Evolutionary conservation across 2,329 filamentous ascomycete genomes (phyloP).

Genomic region (Hypoxylon sp.): DNA sequence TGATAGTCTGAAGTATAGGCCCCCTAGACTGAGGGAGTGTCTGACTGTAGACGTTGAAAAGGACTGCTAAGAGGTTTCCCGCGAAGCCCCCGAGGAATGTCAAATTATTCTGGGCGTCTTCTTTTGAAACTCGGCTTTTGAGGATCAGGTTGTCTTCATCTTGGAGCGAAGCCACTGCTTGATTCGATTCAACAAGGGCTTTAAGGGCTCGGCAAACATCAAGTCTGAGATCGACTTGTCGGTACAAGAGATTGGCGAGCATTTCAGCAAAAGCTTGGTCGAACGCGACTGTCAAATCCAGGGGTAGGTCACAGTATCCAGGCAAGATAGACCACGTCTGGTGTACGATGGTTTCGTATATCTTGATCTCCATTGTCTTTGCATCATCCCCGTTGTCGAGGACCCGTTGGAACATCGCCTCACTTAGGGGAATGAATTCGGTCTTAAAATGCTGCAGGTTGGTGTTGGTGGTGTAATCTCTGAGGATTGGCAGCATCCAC

Average conservation of each 20-base stretch:
- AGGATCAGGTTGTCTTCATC: conserved; percentile 78
- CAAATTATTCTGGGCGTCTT: conserved; percentile 81
- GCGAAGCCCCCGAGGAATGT: conserved; percentile 83
- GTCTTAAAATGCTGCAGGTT: conserved; percentile 85
- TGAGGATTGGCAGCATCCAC: conserved; percentile 92
- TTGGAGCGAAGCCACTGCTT: conserved; percentile 79
- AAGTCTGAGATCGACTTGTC: conserved; percentile 86
- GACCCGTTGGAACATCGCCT: conserved; percentile 89
- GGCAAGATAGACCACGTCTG: conserved; percentile 96
- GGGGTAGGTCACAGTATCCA: conserved; percentile 92
- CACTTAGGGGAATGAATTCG: conserved; percentile 90
- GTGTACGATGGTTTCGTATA: conserved; percentile 90
- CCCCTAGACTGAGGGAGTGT: conserved; percentile 93
- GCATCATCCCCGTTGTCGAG: conserved; percentile 83
- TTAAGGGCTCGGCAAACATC: conserved; percentile 90
- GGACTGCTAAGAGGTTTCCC: conserved; percentile 89
- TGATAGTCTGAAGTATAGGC: conserved; percentile 93
- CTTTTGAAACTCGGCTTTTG: conserved; percentile 82
- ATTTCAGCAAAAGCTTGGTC: conserved; percentile 92
- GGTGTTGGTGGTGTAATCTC: conserved; percentile 91
- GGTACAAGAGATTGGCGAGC: conserved; percentile 90
- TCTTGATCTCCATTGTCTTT: conserved; percentile 97
- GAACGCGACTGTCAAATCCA: conserved; percentile 82
- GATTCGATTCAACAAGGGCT: conserved; percentile 90
- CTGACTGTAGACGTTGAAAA: conserved; percentile 99